These are phyloP conservation scores for Geopyxis carbonaria DNA, from an alignment of 495 filamentous ascomycete genomes.

Conservation along the genomic window DNA sequence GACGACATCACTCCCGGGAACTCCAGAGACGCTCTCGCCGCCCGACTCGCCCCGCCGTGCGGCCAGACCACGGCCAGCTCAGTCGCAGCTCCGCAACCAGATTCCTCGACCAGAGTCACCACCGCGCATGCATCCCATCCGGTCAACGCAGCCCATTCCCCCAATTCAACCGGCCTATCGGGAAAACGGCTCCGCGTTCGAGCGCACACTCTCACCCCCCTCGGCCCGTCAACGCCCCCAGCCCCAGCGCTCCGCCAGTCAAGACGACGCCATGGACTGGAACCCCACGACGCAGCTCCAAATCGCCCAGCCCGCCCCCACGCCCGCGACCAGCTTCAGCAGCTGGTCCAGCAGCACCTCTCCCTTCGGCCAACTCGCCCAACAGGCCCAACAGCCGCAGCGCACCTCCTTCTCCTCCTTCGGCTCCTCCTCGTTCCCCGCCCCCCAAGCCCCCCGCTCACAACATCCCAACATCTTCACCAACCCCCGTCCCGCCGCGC, in stretches of 20 bases:
- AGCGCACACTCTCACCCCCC: slow-evolving; percentile 12
- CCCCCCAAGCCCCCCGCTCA: neutral
- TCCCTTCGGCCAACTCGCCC: too few species aligned
- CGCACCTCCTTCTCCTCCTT: too few species aligned
- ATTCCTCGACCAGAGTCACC: slow-evolving; percentile 5
- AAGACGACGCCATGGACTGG: slow-evolving; percentile 23
- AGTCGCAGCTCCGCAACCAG: slow-evolving; percentile 5
- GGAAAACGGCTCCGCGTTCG: slow-evolving; percentile 9
- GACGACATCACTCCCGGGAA: slow-evolving; percentile 7
- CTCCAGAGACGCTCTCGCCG: slow-evolving; percentile 12
- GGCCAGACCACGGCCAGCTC: slow-evolving; percentile 7
- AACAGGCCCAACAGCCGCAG: too few species aligned
- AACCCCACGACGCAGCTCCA: slow-evolving; percentile 10
- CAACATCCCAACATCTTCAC: neutral
- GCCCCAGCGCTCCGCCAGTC: slow-evolving; percentile 6
- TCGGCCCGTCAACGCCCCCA: slow-evolving; percentile 10
- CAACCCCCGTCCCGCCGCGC: slow-evolving; percentile 6
- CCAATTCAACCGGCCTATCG: slow-evolving; percentile 12
- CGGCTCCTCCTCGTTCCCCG: slow-evolving; percentile 5
- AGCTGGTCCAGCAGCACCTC: too few species aligned
- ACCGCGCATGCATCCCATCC: slow-evolving; percentile 1
- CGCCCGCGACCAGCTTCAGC: slow-evolving; percentile 10
- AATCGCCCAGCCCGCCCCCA: slow-evolving; percentile 1
- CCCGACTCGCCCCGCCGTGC: slow-evolving; percentile 11
- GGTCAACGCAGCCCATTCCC: slow-evolving; percentile 2